These are phyloP conservation scores for Mycosphaerella sp. DNA, from an alignment of 2,329 filamentous ascomycete species.

Conservation along the genomic window DNA sequence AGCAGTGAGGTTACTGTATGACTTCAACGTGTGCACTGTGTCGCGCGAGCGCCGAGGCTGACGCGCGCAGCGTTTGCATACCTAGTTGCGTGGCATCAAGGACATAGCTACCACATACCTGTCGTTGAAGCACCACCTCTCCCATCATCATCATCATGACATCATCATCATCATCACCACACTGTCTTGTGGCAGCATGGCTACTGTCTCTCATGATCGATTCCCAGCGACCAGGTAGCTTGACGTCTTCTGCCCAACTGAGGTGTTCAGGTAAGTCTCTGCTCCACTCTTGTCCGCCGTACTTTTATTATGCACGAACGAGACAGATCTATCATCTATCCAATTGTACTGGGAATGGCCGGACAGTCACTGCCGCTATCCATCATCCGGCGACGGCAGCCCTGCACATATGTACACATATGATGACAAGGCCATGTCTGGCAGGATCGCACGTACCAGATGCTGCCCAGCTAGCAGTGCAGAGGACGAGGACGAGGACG, in stretches of 20 bases:
- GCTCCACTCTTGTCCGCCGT: neutral
- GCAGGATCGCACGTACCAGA: too few relatives aligned
- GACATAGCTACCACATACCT: neutral
- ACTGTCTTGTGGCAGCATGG: neutral
- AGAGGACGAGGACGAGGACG: too few relatives aligned
- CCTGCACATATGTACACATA: too few relatives aligned
- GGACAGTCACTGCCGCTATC: too few relatives aligned
- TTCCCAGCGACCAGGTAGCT: neutral
- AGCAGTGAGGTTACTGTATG: neutral
- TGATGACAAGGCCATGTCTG: too few relatives aligned
- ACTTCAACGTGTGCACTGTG: constrained; percentile 2
- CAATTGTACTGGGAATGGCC: too few relatives aligned
- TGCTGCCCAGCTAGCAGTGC: too few relatives aligned
- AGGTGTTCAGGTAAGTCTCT: neutral
- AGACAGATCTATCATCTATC: too few relatives aligned
- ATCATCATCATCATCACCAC: too few relatives aligned
- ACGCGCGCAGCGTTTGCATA: neutral
- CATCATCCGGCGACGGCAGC: too few relatives aligned
- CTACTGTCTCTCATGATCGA: neutral
- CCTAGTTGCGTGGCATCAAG: neutral
- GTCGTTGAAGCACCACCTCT: neutral
- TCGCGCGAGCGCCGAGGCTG: neutral
- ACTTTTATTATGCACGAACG: neutral
- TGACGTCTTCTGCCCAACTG: neutral
- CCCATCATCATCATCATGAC: too few relatives aligned